Evolutionary conservation across 345 rosid genomes (phyloP), one percentile per base, ranked within the genome.

Genomic region (Eucalyptus virginea): DNA sequence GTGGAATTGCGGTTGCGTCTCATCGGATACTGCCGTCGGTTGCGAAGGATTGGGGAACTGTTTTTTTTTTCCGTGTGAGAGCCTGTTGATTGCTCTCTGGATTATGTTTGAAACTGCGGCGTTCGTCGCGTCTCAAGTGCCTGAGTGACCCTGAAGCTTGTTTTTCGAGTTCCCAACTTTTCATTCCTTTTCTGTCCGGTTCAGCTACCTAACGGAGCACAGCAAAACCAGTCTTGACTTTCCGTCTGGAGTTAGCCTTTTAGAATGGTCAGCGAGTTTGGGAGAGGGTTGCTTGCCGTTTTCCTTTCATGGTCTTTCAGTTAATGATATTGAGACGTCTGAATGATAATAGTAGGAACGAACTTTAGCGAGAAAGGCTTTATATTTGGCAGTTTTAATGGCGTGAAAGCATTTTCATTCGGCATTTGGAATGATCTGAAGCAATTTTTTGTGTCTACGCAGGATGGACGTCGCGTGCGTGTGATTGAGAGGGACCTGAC

Each of bases 401-500:
- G 80, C 42, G 37, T 37, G 80, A 67, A 67, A 67, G 42, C 42
- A 3, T 17, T 67, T 32, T 69, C 81, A 69, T 72, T 34, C 23
- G 81, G 28, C 45, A 72, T 72, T 37, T 37, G 26, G 81, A 37
- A 72, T 72, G 81, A 37, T 72, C 81, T 72, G 26, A 72, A 72
- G 81, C 81, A 37, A 37, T 32, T 65, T 67, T 1, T 44, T 30
- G 26, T 16, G 26, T 32, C 69, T 86, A 54, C 62, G 65, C 91
- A 95, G 96, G 95, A 94, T 48, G 97, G 96, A 86, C 88, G 96
- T 4, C 54, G 92, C 72, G 96, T 95, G 48, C 94, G 60, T 28
- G 95, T 94, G 21, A 93, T 95, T 17, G 96, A 95, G 91, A 94
- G 97, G 90, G 95, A 94, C 89, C 90, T 94, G 88, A 72, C 92